A percentile compares a stretch with the other conserved stretches of the same genome.
Conservation (phyloP, 148 eudicot genomes). For the Amaranthus hypochondriacus region DNA sequence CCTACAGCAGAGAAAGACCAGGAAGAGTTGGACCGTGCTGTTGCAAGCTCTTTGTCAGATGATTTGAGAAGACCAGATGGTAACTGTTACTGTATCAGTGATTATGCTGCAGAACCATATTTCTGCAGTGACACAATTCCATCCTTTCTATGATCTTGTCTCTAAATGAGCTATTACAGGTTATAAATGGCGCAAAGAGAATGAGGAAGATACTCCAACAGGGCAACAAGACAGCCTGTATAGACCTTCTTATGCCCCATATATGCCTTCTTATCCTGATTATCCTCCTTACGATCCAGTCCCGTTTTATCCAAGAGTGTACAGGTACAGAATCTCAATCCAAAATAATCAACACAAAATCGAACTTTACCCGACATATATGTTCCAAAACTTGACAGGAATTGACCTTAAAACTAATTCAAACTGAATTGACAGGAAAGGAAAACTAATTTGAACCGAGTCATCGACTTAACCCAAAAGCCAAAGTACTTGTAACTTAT, state of each 20-base stretch:
- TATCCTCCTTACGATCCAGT: slow-evolving; percentile 59
- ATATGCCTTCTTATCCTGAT: slow-evolving; percentile 61
- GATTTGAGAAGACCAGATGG: slow-evolving; percentile 66
- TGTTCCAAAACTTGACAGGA: too few species aligned
- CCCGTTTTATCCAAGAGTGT: slow-evolving; percentile 48
- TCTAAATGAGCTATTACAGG: slow-evolving; percentile 30
- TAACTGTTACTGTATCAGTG: slow-evolving; percentile 24
- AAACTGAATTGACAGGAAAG: too few species aligned
- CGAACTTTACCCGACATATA: too few species aligned
- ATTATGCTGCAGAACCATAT: not conserved
- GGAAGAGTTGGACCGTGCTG: slow-evolving; percentile 69
- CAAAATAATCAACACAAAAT: too few species aligned
- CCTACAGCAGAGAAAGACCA: slow-evolving; percentile 50
- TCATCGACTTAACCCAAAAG: too few species aligned
- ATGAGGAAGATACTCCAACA: slow-evolving; percentile 49
- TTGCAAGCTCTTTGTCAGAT: slow-evolving; percentile 70
- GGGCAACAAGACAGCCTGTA: slow-evolving; percentile 41
- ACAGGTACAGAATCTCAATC: slow-evolving; percentile 37
- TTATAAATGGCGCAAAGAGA: slow-evolving; percentile 42
- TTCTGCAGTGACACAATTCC: not conserved
- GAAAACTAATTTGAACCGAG: too few species aligned
- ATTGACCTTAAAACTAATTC: too few species aligned
- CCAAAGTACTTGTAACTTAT: too few species aligned
- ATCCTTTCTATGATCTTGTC: slow-evolving; percentile 1
- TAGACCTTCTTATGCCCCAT: slow-evolving; percentile 61